Percentiles rank a stretch among this genome's conserved stretches.
Conservation (phyloP, 352 stramenopile genomes). For the Pythium scleroteichum region DNA sequence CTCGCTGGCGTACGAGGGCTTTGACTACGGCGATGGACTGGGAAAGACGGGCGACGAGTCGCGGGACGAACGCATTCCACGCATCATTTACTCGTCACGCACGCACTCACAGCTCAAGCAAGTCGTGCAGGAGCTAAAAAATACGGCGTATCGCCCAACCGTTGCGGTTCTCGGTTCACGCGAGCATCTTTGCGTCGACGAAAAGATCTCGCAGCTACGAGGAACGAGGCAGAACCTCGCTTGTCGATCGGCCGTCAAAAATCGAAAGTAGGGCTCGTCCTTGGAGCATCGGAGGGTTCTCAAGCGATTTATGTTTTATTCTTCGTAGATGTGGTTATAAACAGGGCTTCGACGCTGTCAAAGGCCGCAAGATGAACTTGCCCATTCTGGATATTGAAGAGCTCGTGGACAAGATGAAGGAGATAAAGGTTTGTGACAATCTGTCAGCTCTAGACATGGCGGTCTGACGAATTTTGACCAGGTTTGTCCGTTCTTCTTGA, state of each 20-base stretch:
- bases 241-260: slow-evolving; percentile 84
- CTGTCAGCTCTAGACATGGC: background rate
- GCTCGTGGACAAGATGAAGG: slow-evolving; percentile 88
- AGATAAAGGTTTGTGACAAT: slow-evolving; percentile 54
- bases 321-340: slow-evolving; percentile 69
- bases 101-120: slow-evolving; percentile 99
- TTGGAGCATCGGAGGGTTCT: too few species aligned
- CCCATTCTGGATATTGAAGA: slow-evolving; percentile 99
- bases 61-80: slow-evolving; percentile 53
- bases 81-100: slow-evolving; percentile 98
- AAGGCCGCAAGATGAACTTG: slow-evolving; percentile 48
- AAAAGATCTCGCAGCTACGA: slow-evolving; percentile 88
- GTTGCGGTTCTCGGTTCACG: slow-evolving; percentile 92
- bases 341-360: slow-evolving; percentile 68
- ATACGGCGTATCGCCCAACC: slow-evolving; percentile 91
- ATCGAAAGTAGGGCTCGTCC: slow-evolving; percentile 67
- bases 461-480: slow-evolving; percentile 24
- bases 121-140: slow-evolving; percentile 96
- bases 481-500: slow-evolving; percentile 98
- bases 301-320: background rate
- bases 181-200: slow-evolving; percentile 97
- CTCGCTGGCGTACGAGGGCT: slow-evolving; percentile 54
- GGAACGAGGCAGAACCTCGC: slow-evolving; percentile 87
- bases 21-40: slow-evolving; percentile 15
- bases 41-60: slow-evolving; percentile 25